These are phyloP conservation scores for Xylaria cubensis DNA, from an alignment of 495 filamentous ascomycete genomes.

Conservation along the genomic window DNA sequence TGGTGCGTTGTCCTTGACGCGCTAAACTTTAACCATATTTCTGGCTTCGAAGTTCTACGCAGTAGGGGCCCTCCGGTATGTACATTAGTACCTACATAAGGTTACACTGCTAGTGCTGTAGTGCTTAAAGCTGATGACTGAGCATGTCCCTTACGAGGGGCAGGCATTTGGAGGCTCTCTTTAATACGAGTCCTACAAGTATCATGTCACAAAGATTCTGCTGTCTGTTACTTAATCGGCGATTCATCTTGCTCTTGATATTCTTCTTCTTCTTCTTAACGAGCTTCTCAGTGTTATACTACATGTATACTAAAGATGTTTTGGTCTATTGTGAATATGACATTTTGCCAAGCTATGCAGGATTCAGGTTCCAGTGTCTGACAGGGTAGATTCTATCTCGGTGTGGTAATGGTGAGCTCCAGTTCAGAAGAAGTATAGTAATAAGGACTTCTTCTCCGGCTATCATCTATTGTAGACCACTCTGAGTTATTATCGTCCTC, in stretches of 20 bases:
- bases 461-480: no score
- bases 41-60: not conserved
- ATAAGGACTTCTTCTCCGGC: no score
- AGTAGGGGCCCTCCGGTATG: not conserved
- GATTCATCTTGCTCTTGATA: not conserved
- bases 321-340: not conserved
- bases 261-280: not conserved
- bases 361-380: not conserved
- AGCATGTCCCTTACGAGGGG: not conserved
- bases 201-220: not conserved
- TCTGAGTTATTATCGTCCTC: no score
- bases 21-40: not conserved
- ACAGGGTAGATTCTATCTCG: not conserved
- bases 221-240: not conserved
- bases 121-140: not conserved
- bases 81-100: not conserved
- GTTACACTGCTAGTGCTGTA: not conserved
- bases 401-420: not conserved
- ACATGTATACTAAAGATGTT: not conserved
- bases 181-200: not conserved
- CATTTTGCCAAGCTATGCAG: slow-evolving; percentile 12
- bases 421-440: no score
- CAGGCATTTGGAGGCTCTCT: slow-evolving; percentile 7
- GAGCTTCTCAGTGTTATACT: not conserved
- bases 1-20: slow-evolving; percentile 2